These are phyloP conservation scores for Fusarium goolgardi DNA, from an alignment of 2,329 filamentous ascomycete genomes.

Conservation along the genomic window DNA sequence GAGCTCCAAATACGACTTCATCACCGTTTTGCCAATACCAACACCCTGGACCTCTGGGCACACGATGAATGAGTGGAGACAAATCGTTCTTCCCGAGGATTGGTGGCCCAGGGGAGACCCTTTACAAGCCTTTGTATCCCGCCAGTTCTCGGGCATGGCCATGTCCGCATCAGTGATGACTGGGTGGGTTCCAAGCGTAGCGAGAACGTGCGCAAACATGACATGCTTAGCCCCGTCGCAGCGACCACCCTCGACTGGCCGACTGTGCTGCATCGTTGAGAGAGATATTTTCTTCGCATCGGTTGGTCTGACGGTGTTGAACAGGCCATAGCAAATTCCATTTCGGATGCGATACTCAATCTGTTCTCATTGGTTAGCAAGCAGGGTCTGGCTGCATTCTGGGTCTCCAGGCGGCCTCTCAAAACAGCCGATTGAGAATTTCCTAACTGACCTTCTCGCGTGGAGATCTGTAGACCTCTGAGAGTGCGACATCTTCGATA, in stretches of 20 bases:
- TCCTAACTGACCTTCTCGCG: conserved; percentile 62
- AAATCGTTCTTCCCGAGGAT: conserved; percentile 78
- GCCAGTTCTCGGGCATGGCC: conserved; percentile 77
- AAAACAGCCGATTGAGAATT: neutral
- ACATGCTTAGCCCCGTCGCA: conserved; percentile 57
- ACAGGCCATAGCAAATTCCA: conserved; percentile 81
- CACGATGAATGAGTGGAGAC: conserved; percentile 84
- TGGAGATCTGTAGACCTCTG: conserved; percentile 62
- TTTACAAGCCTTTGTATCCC: conserved; percentile 56
- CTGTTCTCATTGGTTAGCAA: conserved; percentile 31
- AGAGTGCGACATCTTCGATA: conserved; percentile 67
- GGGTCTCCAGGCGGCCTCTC: neutral
- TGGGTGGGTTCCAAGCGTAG: conserved; percentile 73
- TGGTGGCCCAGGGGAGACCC: conserved; percentile 72
- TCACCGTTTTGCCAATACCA: conserved; percentile 77
- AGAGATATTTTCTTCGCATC: conserved; percentile 61
- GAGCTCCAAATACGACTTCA: conserved; percentile 81
- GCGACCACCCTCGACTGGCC: conserved; percentile 66
- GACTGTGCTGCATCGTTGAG: conserved; percentile 61
- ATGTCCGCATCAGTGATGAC: conserved; percentile 81
- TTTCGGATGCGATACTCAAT: conserved; percentile 50
- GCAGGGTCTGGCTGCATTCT: neutral
- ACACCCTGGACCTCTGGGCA: conserved; percentile 78
- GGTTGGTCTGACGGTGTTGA: conserved; percentile 70
- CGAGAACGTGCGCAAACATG: conserved; percentile 81